Evolutionary conservation across 495 filamentous ascomycete species (phyloP), one percentile per base, ranked within the genome.

Genomic region (Tuber umbilicatum): DNA sequence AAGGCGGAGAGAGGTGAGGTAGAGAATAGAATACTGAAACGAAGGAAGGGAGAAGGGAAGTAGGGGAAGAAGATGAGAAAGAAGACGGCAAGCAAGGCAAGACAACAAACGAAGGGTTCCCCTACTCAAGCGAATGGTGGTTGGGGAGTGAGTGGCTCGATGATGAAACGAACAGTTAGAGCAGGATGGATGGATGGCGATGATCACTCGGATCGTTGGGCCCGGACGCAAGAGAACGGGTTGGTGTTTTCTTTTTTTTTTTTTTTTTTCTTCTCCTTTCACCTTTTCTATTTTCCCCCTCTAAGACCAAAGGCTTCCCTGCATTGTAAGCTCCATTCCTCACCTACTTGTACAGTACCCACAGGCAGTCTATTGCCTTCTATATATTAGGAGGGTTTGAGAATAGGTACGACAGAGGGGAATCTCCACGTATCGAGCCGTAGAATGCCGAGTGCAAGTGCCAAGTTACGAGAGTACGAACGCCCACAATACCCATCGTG

Each of bases 161-260:
- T 76, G 75, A 77, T 50, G 69, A 76, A 76, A 75, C 73, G 75
- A 74, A 76, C 75, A 73, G 73, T 67, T 76, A 60, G 68, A 35
- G 50, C 27, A 71, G 69, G 74, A 41, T 39, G 75, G 74, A 41
- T 45, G 75, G 73, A 77, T 77, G 55, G 75, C 70, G 75, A 77
- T 68, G 69, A 64, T 50, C 75, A 76, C 71, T 76, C 73, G 75
- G 75, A 76, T 71, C 75, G 73, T 76, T 76, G 75, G 73, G 73
- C 70, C 68, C 42, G 55, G 74, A 68, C 35, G 41, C 71, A 31
- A 73, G 73, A 74, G 35, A 47, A 71, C 17, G 27, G 37, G 68
- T 69, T 70, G 31, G 21, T 70, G 72, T 60, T 72, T 72, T 27
- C 40, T 70, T 45, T 74, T 17, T 19, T 27, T 38, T 16, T 37